Conservation (phyloP, 306 rosid genomes). For the Morella rubra region DNA sequence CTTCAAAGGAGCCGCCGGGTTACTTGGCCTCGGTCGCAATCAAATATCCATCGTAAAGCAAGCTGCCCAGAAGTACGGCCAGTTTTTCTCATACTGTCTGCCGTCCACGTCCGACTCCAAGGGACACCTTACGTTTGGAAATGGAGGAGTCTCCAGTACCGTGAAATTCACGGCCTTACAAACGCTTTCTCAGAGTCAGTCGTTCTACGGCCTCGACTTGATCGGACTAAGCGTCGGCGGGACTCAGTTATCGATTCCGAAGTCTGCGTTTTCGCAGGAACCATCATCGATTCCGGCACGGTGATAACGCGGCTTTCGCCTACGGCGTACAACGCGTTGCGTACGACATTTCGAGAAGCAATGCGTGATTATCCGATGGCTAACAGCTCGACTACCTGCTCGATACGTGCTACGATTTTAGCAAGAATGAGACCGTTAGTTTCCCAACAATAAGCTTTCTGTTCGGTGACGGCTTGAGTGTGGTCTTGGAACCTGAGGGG, state of each 20-base stretch:
- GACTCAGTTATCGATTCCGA: slow-evolving; percentile 34
- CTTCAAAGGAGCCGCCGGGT: slow-evolving; percentile 59
- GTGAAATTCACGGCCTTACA: slow-evolving; percentile 57
- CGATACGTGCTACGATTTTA: slow-evolving; percentile 72
- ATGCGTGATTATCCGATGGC: slow-evolving; percentile 43
- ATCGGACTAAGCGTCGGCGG: slow-evolving; percentile 40
- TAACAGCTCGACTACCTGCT: slow-evolving; percentile 29
- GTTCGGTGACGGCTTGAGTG: slow-evolving; percentile 31
- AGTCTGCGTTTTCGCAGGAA: slow-evolving; percentile 45
- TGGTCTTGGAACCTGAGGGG: slow-evolving; percentile 36
- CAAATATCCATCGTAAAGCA: slow-evolving; percentile 64
- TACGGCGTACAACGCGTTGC: slow-evolving; percentile 44
- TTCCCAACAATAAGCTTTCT: slow-evolving; percentile 45
- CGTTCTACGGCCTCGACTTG: slow-evolving; percentile 52
- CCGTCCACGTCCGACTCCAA: slow-evolving; percentile 53
- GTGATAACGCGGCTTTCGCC: slow-evolving; percentile 65
- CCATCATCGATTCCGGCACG: slow-evolving; percentile 77
- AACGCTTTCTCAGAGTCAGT: slow-evolving; percentile 2
- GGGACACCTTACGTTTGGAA: slow-evolving; percentile 52
- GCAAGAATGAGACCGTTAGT: background rate
- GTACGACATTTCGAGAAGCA: slow-evolving; percentile 25
- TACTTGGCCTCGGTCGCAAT: slow-evolving; percentile 74
- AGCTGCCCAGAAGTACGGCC: slow-evolving; percentile 45
- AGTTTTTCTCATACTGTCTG: slow-evolving; percentile 70
- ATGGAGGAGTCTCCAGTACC: background rate